These are phyloP conservation scores for Barnettozyma sp. DNA, from an alignment of 805 yeast genomes.

Conservation along the genomic window DNA sequence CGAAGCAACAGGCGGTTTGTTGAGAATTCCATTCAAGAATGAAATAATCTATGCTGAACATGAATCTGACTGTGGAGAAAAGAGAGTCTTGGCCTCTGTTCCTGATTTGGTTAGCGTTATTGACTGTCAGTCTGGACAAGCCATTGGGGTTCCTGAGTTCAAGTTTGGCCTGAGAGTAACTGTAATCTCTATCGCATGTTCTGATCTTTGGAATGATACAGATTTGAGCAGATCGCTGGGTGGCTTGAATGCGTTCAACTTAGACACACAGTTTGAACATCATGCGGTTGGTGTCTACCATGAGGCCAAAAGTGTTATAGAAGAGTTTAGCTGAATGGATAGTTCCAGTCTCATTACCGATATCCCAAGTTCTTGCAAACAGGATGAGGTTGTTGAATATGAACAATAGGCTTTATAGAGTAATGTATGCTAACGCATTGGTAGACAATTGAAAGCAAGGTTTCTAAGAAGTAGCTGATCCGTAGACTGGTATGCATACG, in stretches of 20 bases:
- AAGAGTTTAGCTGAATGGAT: conserved; percentile 27
- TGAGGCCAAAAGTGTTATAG: conserved; percentile 31
- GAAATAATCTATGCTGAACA: conserved; percentile 35
- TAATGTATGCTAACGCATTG: too few species aligned
- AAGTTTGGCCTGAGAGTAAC: conserved; percentile 38
- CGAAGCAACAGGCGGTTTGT: conserved; percentile 2
- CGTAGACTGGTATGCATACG: too few species aligned
- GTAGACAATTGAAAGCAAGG: too few species aligned
- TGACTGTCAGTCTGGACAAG: conserved; percentile 39
- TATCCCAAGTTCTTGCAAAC: too few species aligned
- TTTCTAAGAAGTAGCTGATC: too few species aligned
- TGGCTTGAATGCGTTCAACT: conserved; percentile 30
- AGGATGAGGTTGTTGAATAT: too few species aligned
- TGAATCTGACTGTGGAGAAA: conserved; percentile 19
- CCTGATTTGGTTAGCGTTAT: conserved; percentile 40
- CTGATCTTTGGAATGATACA: conserved; percentile 32
- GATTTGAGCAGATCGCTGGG: conserved; percentile 31
- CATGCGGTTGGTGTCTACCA: conserved; percentile 30
- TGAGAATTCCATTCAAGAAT: conserved; percentile 43
- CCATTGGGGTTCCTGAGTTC: conserved; percentile 44
- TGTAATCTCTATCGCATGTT: conserved; percentile 33
- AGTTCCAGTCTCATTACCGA: too few species aligned
- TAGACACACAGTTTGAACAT: conserved; percentile 29
- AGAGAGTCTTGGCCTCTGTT: conserved; percentile 33
- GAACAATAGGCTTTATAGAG: too few species aligned